Base-by-base conservation (phyloP, 768 basidiomycete genomes). In the Trametopsis cervina region DNA sequence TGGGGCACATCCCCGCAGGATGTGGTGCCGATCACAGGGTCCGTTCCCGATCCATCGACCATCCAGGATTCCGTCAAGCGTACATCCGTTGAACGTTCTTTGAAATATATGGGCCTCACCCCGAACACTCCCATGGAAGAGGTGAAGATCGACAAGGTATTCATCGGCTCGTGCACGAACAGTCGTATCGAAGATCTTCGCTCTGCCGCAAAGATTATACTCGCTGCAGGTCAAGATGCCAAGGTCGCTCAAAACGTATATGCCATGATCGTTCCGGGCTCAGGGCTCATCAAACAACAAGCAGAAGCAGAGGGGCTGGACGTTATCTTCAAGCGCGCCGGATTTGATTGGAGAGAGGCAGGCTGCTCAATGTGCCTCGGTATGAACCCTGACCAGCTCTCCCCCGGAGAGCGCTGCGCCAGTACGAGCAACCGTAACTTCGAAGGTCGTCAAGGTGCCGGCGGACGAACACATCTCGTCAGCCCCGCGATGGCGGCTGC, bases 291-390 rank as follows among this genome's bases (percentile, higher is more conserved):
- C 58, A 81, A 81, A 64, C 72, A 78, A 58, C 80, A 83, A 57
- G 80, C 80, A 2, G 79, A 81, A 64, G 74, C 74, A 39, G 80
- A 83, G 59, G 80, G 80, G 15, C 70, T 83, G 42, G 78, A 81
- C 57, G 69, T 69, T 43, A 68, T 83, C 61, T 79, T 83, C 71
- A 76, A 71, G 62, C 75, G 75, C 22, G 80, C 80, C 2, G 80
- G 80, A 12, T 83, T 81, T 61, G 80, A 83, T 58, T 81, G 80
- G 80, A 67, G 80, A 53, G 80, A 83, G 64, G 80, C 80, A 13
- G 80, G 80, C 26, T 83, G 80, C 64, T 83, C 80, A 22, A 83
- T 83, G 80, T 83, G 80, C 65, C 64, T 83, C 42, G 80, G 80
- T 37, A 83, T 83, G 80, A 83, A 83, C 69, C 78, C 79, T 21